A percentile compares a stretch with the other conserved stretches of the same genome.
Evolutionary conservation across 2,329 filamentous ascomycete species (phyloP).

Genomic region (Cercospora janseana): DNA sequence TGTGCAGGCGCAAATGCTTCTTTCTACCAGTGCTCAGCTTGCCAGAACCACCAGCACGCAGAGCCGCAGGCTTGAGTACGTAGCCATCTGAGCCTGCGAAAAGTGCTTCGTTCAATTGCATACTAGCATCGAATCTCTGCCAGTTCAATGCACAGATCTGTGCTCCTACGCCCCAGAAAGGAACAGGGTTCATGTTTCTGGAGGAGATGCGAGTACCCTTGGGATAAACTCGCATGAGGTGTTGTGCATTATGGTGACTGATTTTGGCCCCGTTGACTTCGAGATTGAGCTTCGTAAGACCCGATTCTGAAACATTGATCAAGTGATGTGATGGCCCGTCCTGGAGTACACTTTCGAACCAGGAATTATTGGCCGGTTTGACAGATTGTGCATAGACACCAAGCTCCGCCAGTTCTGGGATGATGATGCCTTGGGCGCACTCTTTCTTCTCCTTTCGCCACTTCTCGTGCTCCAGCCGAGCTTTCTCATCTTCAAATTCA

Average conservation of each 20-base stretch:
- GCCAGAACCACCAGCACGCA: slow-evolving; percentile 58
- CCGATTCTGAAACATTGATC: slow-evolving; percentile 67
- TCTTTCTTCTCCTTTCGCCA: slow-evolving; percentile 57
- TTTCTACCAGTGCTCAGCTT: slow-evolving; percentile 48
- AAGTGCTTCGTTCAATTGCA: slow-evolving; percentile 67
- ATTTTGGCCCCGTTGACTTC: slow-evolving; percentile 48
- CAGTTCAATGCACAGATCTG: slow-evolving; percentile 70
- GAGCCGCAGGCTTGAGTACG: slow-evolving; percentile 61
- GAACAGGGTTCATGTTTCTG: slow-evolving; percentile 60
- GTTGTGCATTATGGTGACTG: slow-evolving; percentile 59
- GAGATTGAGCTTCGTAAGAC: slow-evolving; percentile 53
- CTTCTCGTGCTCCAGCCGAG: slow-evolving; percentile 50
- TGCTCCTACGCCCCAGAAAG: slow-evolving; percentile 66
- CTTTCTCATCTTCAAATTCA: slow-evolving; percentile 35
- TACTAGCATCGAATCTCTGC: slow-evolving; percentile 64
- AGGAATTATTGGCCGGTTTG: slow-evolving; percentile 64
- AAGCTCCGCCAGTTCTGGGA: slow-evolving; percentile 63
- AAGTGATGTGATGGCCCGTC: slow-evolving; percentile 61
- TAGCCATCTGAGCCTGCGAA: slow-evolving; percentile 65
- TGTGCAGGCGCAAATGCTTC: slow-evolving; percentile 56
- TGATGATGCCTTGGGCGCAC: slow-evolving; percentile 49
- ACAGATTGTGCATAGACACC: slow-evolving; percentile 70
- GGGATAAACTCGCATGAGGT: slow-evolving; percentile 69
- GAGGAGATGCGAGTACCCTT: slow-evolving; percentile 68
- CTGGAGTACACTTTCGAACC: slow-evolving; percentile 55